These are phyloP conservation scores for Nemania sp. DNA, from an alignment of 2,329 filamentous ascomycete genomes.

Conservation along the genomic window DNA sequence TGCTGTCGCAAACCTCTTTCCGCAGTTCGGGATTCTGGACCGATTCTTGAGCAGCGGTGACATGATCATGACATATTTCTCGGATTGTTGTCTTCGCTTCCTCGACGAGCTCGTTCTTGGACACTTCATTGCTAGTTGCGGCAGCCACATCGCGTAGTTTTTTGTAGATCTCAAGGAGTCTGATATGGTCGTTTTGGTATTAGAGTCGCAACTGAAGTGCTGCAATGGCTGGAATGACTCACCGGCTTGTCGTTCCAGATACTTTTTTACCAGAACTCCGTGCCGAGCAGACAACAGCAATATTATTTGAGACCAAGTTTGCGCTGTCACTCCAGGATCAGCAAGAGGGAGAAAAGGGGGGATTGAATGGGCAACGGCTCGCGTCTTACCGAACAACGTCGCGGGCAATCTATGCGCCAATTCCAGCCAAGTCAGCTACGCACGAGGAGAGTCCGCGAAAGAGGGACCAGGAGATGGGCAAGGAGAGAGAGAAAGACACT, in stretches of 20 bases:
- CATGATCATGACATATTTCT: slow-evolving; percentile 81
- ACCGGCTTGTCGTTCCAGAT: slow-evolving; percentile 94
- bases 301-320: slow-evolving; percentile 67
- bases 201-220: slow-evolving; percentile 6
- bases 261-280: slow-evolving; percentile 92
- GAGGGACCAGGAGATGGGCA: not conserved
- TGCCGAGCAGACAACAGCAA: slow-evolving; percentile 94
- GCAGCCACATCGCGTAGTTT: slow-evolving; percentile 58
- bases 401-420: slow-evolving; percentile 56
- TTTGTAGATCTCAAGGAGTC: slow-evolving; percentile 62
- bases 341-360: slow-evolving; percentile 12
- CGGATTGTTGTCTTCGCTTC: slow-evolving; percentile 76
- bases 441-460: not conserved
- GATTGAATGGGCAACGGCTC: slow-evolving; percentile 25
- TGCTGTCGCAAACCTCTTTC: slow-evolving; percentile 63
- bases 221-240: slow-evolving; percentile 48
- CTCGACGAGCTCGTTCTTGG: slow-evolving; percentile 57
- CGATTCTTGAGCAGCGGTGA: slow-evolving; percentile 68
- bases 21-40: slow-evolving; percentile 61
- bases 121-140: slow-evolving; percentile 55
- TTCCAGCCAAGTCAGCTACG: slow-evolving; percentile 17
- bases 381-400: slow-evolving; percentile 67
- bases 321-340: slow-evolving; percentile 47
- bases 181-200: slow-evolving; percentile 36
- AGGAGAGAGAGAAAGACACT: slow-evolving; percentile 39